Conservation (phyloP, 495 filamentous ascomycete species). For the Neurospora sublineolata region DNA sequence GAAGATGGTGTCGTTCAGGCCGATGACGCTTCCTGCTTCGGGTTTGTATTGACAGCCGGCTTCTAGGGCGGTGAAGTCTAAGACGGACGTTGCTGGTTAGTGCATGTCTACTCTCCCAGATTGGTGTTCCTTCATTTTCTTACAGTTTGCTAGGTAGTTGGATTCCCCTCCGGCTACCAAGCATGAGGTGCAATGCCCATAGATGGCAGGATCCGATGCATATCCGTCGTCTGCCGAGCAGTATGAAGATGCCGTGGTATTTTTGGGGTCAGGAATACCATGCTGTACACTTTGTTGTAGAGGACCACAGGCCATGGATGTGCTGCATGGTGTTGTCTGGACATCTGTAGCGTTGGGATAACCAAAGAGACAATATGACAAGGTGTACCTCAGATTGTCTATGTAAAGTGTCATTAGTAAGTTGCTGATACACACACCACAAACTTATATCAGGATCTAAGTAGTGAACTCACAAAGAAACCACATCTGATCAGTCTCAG, state of each 20-base stretch:
- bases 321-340: constrained; percentile 30
- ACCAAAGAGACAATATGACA: constrained; percentile 34
- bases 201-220: constrained; percentile 13
- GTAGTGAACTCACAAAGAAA: constrained; percentile 35
- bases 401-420: background rate
- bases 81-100: constrained; percentile 5
- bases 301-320: constrained; percentile 28
- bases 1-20: constrained; percentile 39
- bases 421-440: background rate
- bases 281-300: constrained; percentile 21
- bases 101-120: background rate
- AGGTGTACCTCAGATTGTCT: constrained; percentile 38
- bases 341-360: constrained; percentile 32
- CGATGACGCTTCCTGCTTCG: constrained; percentile 25
- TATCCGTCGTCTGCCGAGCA: constrained; percentile 22
- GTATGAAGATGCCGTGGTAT: constrained; percentile 26
- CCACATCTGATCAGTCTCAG: constrained; percentile 39
- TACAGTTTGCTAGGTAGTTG: constrained; percentile 33
- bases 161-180: constrained; percentile 25
- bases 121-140: background rate
- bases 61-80: constrained; percentile 34
- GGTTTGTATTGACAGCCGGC: constrained; percentile 41
- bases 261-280: constrained; percentile 20
- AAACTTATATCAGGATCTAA: background rate
- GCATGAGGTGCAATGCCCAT: constrained; percentile 27